These are phyloP conservation scores for Diaporthe citrichinensis DNA, from an alignment of 2,329 filamentous ascomycete species.

Conservation along the genomic window DNA sequence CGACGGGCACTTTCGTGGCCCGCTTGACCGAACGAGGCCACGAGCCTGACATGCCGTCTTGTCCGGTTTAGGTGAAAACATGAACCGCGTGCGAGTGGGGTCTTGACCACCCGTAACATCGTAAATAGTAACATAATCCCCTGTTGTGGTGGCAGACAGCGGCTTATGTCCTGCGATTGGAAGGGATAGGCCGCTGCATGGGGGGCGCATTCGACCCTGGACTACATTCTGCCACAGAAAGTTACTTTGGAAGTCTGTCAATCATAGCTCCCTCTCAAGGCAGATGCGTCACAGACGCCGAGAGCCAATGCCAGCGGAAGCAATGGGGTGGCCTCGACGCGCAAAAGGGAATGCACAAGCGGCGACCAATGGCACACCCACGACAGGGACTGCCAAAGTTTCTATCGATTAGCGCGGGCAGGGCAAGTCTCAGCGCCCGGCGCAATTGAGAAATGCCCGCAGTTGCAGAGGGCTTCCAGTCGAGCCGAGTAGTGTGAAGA, in stretches of 20 bases:
- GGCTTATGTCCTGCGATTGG: constrained; percentile 35
- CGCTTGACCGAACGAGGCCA: constrained; percentile 13
- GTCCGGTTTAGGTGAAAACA: constrained; percentile 4
- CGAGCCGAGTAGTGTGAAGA: background rate
- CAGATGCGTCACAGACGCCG: constrained; percentile 19
- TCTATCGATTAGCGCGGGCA: constrained; percentile 36
- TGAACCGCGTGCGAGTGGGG: constrained; percentile 31
- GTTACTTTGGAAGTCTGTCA: constrained; percentile 28
- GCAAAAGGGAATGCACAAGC: constrained; percentile 18
- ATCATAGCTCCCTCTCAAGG: background rate
- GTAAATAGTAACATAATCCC: constrained; percentile 24
- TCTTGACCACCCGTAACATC: constrained; percentile 14
- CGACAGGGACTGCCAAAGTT: constrained; percentile 36
- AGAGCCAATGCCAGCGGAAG: constrained; percentile 2
- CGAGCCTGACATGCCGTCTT: constrained; percentile 23
- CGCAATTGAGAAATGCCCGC: background rate
- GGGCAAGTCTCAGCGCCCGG: constrained; percentile 16
- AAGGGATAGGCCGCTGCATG: constrained; percentile 23
- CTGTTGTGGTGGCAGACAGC: constrained; percentile 20
- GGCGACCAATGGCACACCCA: constrained; percentile 30
- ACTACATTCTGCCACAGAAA: constrained; percentile 18
- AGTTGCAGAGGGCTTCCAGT: background rate
- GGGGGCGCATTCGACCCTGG: constrained; percentile 19
- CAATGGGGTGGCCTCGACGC: background rate
- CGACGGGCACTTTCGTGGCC: constrained; percentile 1